Evolutionary conservation across 257 asterid species (phyloP), one percentile per base, ranked within the genome.

Genomic region (Ballota nigra): DNA sequence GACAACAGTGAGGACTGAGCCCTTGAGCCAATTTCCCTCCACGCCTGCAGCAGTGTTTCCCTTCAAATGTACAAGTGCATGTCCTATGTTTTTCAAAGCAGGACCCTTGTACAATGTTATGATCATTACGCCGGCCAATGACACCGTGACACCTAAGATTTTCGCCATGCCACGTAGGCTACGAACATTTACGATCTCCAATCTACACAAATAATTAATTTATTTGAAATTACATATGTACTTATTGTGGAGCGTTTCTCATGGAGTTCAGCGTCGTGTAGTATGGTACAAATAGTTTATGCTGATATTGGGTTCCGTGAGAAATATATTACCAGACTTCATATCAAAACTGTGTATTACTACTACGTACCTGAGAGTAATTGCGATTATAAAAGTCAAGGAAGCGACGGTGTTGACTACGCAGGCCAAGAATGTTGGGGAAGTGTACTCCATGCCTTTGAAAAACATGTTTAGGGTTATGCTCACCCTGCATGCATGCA

Each of bases 51-150:
- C 13, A 31, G 69, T 62, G 40, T 77, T 78, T 19, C 87, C 88
- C 59, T 52, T 60, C 36, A 85, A 49, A 73, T 78, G 83, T 56
- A 91, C 56, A 49, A 83, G 72, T 45, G 86, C 81, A 8, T 63
- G 67, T 36, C 87, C 88, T 24, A 82, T 40, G 70, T 81, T 78
- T 70, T 78, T 68, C 66, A 87, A 56, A 6, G 80, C 70, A 16
- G 81, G 75, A 75, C 97, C 97, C 47, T 89, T 87, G 83, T 86
- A 89, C 74, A 91, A 69, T 34, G 96, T 80, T 92, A 87, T 87
- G 45, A 60, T 75, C 86, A 84, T 76, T 5, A 91, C 90, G 63
- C 96, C 92, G 8, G 79, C 91, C 83, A 91, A 79, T 28, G 96
- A 87, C 16, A 91, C 59, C 59, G 79, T 75, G 0, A 96, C 82